These are phyloP conservation scores for Euphorbia tirucalli DNA, from an alignment of 345 rosid genomes.

Conservation along the genomic window DNA sequence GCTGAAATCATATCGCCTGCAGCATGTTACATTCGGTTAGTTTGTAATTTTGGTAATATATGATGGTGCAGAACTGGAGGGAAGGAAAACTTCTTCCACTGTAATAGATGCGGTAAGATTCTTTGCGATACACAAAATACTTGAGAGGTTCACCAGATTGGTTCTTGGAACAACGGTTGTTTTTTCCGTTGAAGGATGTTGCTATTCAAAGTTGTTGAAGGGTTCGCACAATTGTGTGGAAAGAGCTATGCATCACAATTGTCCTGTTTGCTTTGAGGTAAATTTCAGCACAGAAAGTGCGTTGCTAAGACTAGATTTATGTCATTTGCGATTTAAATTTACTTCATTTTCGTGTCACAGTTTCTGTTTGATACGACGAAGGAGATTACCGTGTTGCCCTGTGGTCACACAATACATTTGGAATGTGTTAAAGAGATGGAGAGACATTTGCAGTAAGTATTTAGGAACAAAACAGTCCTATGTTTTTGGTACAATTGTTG, in stretches of 20 bases:
- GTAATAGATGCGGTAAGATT: constrained; percentile 50
- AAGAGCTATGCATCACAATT: constrained; percentile 70
- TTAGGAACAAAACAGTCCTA: neutral
- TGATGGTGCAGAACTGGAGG: constrained; percentile 50
- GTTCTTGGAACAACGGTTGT: neutral
- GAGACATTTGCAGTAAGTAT: constrained; percentile 54
- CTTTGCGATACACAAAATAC: neutral
- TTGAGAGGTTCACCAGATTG: neutral
- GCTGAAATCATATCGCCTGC: neutral
- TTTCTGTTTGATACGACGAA: constrained; percentile 72
- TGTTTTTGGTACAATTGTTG: neutral
- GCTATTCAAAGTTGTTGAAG: constrained; percentile 49
- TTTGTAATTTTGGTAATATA: neutral
- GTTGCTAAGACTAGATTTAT: neutral
- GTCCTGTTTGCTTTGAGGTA: constrained; percentile 70
- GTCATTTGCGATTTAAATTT: neutral
- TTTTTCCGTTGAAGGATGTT: constrained; percentile 43
- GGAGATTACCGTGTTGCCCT: constrained; percentile 54
- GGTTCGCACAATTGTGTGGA: constrained; percentile 61
- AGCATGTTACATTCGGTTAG: neutral
- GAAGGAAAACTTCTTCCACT: constrained; percentile 55
- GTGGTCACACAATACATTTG: constrained; percentile 83
- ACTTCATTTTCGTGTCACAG: constrained; percentile 27
- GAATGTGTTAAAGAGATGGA: constrained; percentile 67
- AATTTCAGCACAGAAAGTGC: neutral